phyloP scores from a whole-genome alignment of 495 filamentous ascomycete species.

The Penicillium salamii region DNA sequence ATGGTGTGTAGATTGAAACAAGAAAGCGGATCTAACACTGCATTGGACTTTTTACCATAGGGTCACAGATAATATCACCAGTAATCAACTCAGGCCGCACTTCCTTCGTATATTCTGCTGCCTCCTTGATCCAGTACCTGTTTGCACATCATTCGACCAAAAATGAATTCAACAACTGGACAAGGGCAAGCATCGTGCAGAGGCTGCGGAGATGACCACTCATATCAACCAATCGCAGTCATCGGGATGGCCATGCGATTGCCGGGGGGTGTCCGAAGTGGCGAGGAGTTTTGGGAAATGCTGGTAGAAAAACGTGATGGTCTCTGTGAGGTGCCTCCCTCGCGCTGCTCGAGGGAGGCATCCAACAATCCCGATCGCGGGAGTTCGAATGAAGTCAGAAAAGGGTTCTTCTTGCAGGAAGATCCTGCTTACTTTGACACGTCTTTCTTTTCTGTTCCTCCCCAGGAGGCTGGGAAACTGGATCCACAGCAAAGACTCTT shows the following conservation, averaged over 20 bases:
- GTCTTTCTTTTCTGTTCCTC: constrained; percentile 34
- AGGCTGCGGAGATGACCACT: not conserved
- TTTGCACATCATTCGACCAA: constrained; percentile 1
- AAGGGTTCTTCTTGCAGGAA: constrained; percentile 46
- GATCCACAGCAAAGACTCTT: constrained; percentile 59
- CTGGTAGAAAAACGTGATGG: constrained; percentile 35
- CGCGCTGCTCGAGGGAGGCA: constrained; percentile 35
- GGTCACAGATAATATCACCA: not conserved
- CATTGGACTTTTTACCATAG: not conserved
- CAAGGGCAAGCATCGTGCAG: constrained; percentile 7
- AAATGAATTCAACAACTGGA: constrained; percentile 4
- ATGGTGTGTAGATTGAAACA: not conserved
- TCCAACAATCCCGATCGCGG: constrained; percentile 19
- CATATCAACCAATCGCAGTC: constrained; percentile 39
- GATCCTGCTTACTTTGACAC: constrained; percentile 30
- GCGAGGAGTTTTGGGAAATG: constrained; percentile 37
- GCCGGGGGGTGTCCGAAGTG: constrained; percentile 35
- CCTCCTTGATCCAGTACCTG: constrained; percentile 1
- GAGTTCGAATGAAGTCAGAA: not conserved
- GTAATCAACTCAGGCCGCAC: not conserved
- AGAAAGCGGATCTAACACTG: not conserved
- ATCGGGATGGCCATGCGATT: constrained; percentile 45
- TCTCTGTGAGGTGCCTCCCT: constrained; percentile 25
- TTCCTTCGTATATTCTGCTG: not conserved
- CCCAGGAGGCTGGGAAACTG: constrained; percentile 43